Conservation (phyloP, 371 early-diverging fungal species). For the Phascolomyces articulosus region DNA sequence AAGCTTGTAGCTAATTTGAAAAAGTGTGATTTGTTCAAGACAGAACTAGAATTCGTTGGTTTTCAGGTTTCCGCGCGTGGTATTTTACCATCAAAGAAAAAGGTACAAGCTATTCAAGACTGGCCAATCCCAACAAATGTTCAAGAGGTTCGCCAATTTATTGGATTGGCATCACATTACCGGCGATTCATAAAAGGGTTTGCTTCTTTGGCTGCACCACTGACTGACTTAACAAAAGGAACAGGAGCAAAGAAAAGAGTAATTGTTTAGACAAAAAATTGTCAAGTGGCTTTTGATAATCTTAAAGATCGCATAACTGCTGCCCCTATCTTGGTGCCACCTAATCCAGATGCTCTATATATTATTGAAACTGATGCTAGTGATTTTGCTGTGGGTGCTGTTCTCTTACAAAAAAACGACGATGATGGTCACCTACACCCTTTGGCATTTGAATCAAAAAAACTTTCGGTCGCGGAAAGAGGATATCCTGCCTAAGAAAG, state of each 20-base stretch:
- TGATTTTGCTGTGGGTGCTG: conserved; percentile 31
- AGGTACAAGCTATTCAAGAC: conserved; percentile 37
- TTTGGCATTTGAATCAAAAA: conserved; percentile 27
- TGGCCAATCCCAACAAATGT: too few relatives aligned
- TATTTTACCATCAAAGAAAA: conserved; percentile 23
- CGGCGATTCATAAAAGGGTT: not conserved
- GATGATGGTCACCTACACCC: conserved; percentile 36
- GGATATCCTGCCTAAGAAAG: conserved; percentile 43
- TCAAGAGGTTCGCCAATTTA: too few relatives aligned
- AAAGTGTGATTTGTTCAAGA: conserved; percentile 53
- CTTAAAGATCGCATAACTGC: conserved; percentile 5
- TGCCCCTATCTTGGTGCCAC: conserved; percentile 18
- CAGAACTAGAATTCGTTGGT: conserved; percentile 44
- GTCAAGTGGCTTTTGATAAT: conserved; percentile 15
- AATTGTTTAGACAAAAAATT: conserved; percentile 5
- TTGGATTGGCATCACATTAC: conserved; percentile 33
- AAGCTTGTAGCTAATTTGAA: conserved; percentile 37
- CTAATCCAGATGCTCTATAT: conserved; percentile 23
- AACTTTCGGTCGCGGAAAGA: conserved; percentile 9
- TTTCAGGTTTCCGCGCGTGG: conserved; percentile 32
- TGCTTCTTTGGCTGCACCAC: not conserved
- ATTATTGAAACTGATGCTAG: conserved; percentile 39
- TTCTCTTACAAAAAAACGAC: conserved; percentile 25
- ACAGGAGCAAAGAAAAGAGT: too few relatives aligned
- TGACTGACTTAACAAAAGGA: conserved; percentile 4